phyloP scores from a whole-genome alignment of 495 filamentous ascomycete genomes.

The Tuber calosporum region DNA sequence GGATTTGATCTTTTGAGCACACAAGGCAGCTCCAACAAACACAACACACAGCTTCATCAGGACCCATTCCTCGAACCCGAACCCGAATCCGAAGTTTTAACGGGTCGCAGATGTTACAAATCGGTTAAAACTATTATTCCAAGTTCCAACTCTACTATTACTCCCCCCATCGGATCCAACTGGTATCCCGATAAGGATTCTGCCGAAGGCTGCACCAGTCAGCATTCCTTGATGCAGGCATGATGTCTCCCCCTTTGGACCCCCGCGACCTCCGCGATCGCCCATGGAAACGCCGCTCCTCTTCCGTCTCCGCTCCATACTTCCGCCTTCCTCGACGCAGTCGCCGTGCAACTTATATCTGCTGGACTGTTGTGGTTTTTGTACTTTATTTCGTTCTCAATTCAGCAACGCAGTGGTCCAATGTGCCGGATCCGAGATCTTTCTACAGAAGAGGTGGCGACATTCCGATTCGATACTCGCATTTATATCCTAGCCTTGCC shows the following conservation, averaged over 20 bases:
- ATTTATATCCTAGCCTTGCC: constrained; percentile 26
- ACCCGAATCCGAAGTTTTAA: not conserved
- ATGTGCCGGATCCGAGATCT: constrained; percentile 26
- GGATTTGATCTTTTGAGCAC: not conserved
- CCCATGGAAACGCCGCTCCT: constrained; percentile 28
- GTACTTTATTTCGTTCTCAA: constrained; percentile 33
- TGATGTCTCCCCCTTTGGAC: constrained; percentile 36
- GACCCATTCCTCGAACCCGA: not conserved
- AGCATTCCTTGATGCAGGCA: constrained; percentile 16
- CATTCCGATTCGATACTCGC: constrained; percentile 30
- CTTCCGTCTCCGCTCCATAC: constrained; percentile 12
- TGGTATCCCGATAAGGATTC: not conserved
- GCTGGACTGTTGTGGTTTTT: constrained; percentile 27
- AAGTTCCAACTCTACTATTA: not conserved
- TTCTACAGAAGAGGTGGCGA: constrained; percentile 12
- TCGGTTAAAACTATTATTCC: not conserved
- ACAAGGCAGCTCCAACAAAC: not conserved
- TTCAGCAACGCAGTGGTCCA: constrained; percentile 29
- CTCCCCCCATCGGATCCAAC: not conserved
- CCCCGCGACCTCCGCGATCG: constrained; percentile 33
- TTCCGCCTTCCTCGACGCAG: constrained; percentile 40
- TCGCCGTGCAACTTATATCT: constrained; percentile 36
- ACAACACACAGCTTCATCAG: not conserved
- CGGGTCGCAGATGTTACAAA: not conserved
- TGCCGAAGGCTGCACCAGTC: not conserved